phyloP scores from a whole-genome alignment of 2,329 filamentous ascomycete genomes.

The Colletotrichum karsti region DNA sequence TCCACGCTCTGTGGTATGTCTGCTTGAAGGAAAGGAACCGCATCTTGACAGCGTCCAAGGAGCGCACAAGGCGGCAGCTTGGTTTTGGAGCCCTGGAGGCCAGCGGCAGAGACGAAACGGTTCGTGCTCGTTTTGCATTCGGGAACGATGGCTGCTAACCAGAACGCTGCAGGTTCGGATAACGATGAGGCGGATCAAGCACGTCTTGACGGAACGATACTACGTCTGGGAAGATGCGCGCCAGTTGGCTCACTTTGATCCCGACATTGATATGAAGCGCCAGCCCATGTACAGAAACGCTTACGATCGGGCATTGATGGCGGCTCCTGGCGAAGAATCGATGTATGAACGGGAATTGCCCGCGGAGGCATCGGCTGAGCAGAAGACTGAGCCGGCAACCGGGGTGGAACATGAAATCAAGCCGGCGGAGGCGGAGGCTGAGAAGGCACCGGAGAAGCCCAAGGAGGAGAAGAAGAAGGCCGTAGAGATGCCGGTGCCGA shows the following conservation, averaged over 20 bases:
- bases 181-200: constrained; percentile 86
- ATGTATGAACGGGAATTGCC: constrained; percentile 7
- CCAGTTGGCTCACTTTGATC: constrained; percentile 70
- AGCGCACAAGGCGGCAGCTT: constrained; percentile 73
- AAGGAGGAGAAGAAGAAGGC: not conserved
- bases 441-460: not conserved
- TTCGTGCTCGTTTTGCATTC: constrained; percentile 52
- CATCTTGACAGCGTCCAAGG: constrained; percentile 78
- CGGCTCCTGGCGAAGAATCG: constrained; percentile 45
- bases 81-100: constrained; percentile 79
- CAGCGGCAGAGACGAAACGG: constrained; percentile 68
- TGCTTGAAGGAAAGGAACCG: constrained; percentile 92
- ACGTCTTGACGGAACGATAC: constrained; percentile 85
- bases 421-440: too few relatives aligned
- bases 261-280: constrained; percentile 69
- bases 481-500: constrained; percentile 7
- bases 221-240: constrained; percentile 87
- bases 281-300: constrained; percentile 45
- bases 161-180: constrained; percentile 66
- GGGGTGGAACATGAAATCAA: not conserved
- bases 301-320: too few relatives aligned
- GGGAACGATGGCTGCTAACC: not conserved
- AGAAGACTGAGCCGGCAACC: not conserved
- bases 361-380: constrained; percentile 8
- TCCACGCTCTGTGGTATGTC: constrained; percentile 94